Evolutionary conservation across 352 stramenopile species (phyloP).

Genomic region (Phytophthora sansomeana): DNA sequence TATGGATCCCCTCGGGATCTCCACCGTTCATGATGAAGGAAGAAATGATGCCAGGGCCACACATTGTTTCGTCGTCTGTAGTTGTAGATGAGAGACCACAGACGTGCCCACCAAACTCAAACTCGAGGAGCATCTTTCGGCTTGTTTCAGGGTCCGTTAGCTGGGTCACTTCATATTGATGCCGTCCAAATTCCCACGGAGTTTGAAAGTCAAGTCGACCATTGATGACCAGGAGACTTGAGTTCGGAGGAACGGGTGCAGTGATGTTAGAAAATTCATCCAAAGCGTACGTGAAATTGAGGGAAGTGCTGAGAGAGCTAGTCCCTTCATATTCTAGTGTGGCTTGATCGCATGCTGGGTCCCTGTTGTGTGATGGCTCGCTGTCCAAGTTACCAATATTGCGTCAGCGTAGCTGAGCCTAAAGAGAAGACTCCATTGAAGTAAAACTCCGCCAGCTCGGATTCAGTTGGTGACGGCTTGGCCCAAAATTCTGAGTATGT

Average conservation of each 20-base stretch:
- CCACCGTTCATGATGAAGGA: constrained; percentile 43
- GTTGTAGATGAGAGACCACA: constrained; percentile 40
- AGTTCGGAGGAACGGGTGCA: constrained; percentile 34
- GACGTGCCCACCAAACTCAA: constrained; percentile 52
- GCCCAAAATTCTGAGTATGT: constrained; percentile 37
- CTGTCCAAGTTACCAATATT: constrained; percentile 39
- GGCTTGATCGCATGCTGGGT: constrained; percentile 28
- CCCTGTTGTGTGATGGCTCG: constrained; percentile 1
- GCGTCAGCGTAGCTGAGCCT: constrained; percentile 6
- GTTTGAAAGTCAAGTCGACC: constrained; percentile 56
- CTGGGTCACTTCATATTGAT: constrained; percentile 34
- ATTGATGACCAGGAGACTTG: constrained; percentile 53
- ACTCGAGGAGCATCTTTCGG: constrained; percentile 55
- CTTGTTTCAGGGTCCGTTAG: constrained; percentile 25
- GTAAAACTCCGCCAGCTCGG: constrained; percentile 22
- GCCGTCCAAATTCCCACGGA: constrained; percentile 43
- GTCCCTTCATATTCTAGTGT: neutral
- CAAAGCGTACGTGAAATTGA: constrained; percentile 41
- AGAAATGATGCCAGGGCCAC: constrained; percentile 44
- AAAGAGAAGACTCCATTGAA: constrained; percentile 35
- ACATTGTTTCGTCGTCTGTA: constrained; percentile 34
- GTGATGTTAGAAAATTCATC: constrained; percentile 50
- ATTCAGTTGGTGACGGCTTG: constrained; percentile 34
- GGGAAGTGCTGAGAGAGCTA: constrained; percentile 6
- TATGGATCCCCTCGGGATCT: constrained; percentile 38